Percentiles rank a stretch among this genome's conserved stretches.
Evolutionary conservation across 1,284 basidiomycete genomes (phyloP).

Genomic region (Cutaneotrichosporon cutaneum): DNA sequence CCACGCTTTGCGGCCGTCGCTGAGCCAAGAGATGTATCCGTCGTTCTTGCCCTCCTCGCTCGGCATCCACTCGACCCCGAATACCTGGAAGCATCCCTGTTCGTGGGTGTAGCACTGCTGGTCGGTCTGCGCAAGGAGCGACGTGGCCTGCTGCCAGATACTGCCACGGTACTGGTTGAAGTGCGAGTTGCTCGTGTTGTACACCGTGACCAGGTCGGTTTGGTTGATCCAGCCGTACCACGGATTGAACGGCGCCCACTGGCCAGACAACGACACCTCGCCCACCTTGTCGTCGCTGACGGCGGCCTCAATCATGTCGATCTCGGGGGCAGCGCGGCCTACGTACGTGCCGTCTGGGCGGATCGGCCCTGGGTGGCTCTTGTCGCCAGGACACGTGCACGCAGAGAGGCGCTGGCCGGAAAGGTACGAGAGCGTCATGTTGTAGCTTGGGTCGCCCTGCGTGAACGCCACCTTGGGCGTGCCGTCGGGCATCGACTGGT

Average conservation of each 20-base stretch:
- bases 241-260: constrained; percentile 52
- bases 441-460: constrained; percentile 36
- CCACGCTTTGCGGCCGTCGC: constrained; percentile 67
- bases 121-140: constrained; percentile 38
- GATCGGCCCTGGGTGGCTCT: constrained; percentile 75
- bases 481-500: constrained; percentile 54
- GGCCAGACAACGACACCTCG: constrained; percentile 47
- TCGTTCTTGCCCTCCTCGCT: constrained; percentile 51
- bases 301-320: constrained; percentile 75
- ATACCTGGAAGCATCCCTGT: constrained; percentile 58
- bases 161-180: constrained; percentile 61
- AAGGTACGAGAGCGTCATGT: constrained; percentile 58
- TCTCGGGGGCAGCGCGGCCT: constrained; percentile 82
- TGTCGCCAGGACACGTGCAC: constrained; percentile 69
- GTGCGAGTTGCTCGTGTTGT: constrained; percentile 54
- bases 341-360: constrained; percentile 66
- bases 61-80: constrained; percentile 67
- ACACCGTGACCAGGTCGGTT: constrained; percentile 55
- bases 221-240: constrained; percentile 44
- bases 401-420: constrained; percentile 76
- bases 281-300: constrained; percentile 36
- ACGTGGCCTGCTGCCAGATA: constrained; percentile 63
- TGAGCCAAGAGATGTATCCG: constrained; percentile 78
- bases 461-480: constrained; percentile 32
- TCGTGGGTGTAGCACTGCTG: constrained; percentile 51